phyloP scores from a whole-genome alignment of 768 basidiomycete species.

The Pleurotus giganteus region DNA sequence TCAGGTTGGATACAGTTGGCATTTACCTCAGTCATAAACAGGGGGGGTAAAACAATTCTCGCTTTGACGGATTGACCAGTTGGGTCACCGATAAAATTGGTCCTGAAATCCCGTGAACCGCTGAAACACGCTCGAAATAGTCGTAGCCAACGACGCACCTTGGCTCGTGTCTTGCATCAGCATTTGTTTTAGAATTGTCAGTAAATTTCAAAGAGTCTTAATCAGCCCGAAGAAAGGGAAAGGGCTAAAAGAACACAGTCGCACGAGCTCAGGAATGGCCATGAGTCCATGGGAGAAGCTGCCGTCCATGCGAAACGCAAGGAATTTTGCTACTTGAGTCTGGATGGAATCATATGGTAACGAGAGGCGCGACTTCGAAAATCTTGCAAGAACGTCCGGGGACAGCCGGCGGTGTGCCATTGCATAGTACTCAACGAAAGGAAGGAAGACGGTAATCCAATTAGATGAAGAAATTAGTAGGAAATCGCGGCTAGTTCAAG shows the following conservation, averaged over 20 bases:
- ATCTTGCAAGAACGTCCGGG: neutral
- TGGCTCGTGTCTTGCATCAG: conserved; percentile 3
- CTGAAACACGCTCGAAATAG: neutral
- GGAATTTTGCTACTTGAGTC: neutral
- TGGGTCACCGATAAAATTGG: neutral
- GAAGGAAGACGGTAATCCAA: neutral
- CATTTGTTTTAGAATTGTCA: conserved; percentile 3
- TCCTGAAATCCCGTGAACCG: conserved; percentile 2
- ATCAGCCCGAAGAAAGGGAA: neutral
- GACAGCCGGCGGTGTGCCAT: too few species aligned
- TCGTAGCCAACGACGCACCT: neutral
- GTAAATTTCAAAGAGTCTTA: conserved; percentile 1
- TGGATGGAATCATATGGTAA: conserved; percentile 1
- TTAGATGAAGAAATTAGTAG: neutral
- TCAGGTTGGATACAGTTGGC: neutral
- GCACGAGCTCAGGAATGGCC: neutral
- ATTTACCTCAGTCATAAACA: neutral
- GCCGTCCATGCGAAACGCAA: neutral
- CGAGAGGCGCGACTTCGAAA: neutral
- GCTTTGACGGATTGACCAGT: neutral
- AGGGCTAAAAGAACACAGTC: neutral
- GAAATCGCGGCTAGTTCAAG: conserved; percentile 27
- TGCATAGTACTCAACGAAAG: neutral
- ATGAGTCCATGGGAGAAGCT: neutral
- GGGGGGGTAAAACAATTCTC: neutral